Evolutionary conservation across 1,284 basidiomycete species (phyloP), one percentile per base, ranked within the genome.

Genomic region (Omphalotus olearius): DNA sequence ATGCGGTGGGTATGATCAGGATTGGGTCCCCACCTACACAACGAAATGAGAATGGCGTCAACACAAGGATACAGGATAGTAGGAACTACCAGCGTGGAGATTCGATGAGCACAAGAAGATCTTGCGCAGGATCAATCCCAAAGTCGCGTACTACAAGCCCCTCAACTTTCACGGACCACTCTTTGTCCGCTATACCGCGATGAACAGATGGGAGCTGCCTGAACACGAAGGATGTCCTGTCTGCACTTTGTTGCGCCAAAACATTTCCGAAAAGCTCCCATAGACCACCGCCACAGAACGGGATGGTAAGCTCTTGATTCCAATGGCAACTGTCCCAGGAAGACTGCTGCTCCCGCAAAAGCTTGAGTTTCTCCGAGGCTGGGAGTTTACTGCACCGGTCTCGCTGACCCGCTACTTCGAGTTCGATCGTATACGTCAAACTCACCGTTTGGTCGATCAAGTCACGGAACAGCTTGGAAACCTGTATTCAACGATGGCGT

Each of bases 261-360:
- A 86, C 75, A 14, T 79, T 79, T 2, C 81, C 82, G 52, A 73
- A 81, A 1, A 86, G 70, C 57, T 86, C 83, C 74, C 83, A 78
- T 3, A 76, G 52, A 18, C 64, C 60, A 40, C 73, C 74, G 3
- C 56, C 52, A 6, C 61, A 53, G 71, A 78, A 76, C 7, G 64
- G 65, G 33, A 79, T 55, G 10, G 60, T 63, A 11, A 62, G 57
- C n/a, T 67, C 61, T 16, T 66, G 55, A 10, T 63, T 69, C 71
- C 70, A 80, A 11, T 60, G 57, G 13, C 81, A 57, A 5, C 64
- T 56, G 40, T 66, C 65, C 83, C 82, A 84, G 9, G 75, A 73
- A 9, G 57, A 54, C 47, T 76, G 72, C 56, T 78, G 72, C 13
- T 67, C 61, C 40, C 65, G 65, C 25, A 86, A 71, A 33, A 64